Evolutionary conservation across 352 stramenopile genomes (phyloP).

Genomic region (Pythium myriotylum): DNA sequence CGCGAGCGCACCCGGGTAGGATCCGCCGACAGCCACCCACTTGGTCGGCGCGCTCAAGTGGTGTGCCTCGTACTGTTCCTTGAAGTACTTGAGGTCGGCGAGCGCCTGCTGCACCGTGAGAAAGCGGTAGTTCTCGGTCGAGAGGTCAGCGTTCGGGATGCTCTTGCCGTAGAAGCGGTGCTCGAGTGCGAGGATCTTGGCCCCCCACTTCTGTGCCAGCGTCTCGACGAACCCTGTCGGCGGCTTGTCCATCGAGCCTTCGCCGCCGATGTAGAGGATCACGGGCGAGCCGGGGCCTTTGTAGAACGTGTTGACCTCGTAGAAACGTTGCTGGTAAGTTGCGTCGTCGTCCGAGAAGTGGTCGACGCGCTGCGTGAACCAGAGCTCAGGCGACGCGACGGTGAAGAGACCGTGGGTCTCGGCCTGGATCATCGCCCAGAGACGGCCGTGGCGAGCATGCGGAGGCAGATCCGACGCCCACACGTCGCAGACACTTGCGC

Average conservation of each 20-base stretch:
- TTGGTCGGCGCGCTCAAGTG: slow-evolving; percentile 35
- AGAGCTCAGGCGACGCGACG: slow-evolving; percentile 41
- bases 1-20: slow-evolving; percentile 80
- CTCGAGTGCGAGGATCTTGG: slow-evolving; percentile 86
- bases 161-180: slow-evolving; percentile 90
- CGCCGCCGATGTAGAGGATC: slow-evolving; percentile 87
- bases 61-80: slow-evolving; percentile 62
- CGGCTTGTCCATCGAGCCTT: slow-evolving; percentile 62
- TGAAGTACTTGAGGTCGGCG: slow-evolving; percentile 85
- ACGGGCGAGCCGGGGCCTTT: slow-evolving; percentile 53
- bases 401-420: slow-evolving; percentile 52
- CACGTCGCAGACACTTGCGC: neutral
- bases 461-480: slow-evolving; percentile 15
- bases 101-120: slow-evolving; percentile 87
- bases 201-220: slow-evolving; percentile 75
- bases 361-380: slow-evolving; percentile 74
- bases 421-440: slow-evolving; percentile 58
- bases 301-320: slow-evolving; percentile 72
- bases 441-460: slow-evolving; percentile 48
- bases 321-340: slow-evolving; percentile 80
- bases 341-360: slow-evolving; percentile 42
- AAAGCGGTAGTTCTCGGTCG: slow-evolving; percentile 70
- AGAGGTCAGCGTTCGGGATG: slow-evolving; percentile 74
- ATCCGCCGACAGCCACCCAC: slow-evolving; percentile 82
- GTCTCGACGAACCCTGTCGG: slow-evolving; percentile 69